These are phyloP conservation scores for Zygosaccharomyces sapae DNA, from an alignment of 1,139 yeast genomes.

Conservation along the genomic window DNA sequence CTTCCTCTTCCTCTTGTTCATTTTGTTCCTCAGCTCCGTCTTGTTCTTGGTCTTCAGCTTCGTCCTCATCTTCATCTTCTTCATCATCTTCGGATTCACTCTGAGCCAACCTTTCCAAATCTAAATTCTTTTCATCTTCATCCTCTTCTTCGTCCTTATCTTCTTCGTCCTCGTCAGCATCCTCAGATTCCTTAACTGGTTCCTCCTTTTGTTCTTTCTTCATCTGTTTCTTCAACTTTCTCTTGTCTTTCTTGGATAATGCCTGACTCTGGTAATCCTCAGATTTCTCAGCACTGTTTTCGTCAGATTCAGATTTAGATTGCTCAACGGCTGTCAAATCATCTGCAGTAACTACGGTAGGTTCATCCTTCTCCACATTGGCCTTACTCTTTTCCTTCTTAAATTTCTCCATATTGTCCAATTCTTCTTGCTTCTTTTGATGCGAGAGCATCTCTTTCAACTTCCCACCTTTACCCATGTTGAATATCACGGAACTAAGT, in stretches of 20 bases:
- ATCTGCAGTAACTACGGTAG: slow-evolving; percentile 38
- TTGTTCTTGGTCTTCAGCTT: slow-evolving; percentile 44
- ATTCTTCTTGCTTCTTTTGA: slow-evolving; percentile 27
- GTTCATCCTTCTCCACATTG: slow-evolving; percentile 29
- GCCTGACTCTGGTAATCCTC: slow-evolving; percentile 45
- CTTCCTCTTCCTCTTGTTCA: slow-evolving; percentile 42
- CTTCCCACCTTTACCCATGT: slow-evolving; percentile 39
- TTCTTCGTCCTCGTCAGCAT: slow-evolving; percentile 29
- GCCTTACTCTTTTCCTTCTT: slow-evolving; percentile 26
- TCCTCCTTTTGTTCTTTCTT: slow-evolving; percentile 28
- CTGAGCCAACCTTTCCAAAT: no score
- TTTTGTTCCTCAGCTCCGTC: slow-evolving; percentile 39
- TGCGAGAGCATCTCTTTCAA: slow-evolving; percentile 36
- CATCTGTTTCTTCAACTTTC: slow-evolving; percentile 54
- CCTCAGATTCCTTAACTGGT: slow-evolving; percentile 13
- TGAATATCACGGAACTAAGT: neutral
- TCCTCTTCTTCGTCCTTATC: slow-evolving; percentile 27
- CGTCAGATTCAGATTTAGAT: slow-evolving; percentile 21
- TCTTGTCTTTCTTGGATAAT: slow-evolving; percentile 59
- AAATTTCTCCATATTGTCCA: slow-evolving; percentile 22
- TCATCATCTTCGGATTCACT: no score
- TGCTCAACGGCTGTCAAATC: slow-evolving; percentile 23
- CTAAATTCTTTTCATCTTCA: neutral
- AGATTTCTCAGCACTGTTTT: slow-evolving; percentile 20
- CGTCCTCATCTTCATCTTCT: no score